Conservation (phyloP, 1,284 basidiomycete genomes). For the Austroboletus niveus region DNA sequence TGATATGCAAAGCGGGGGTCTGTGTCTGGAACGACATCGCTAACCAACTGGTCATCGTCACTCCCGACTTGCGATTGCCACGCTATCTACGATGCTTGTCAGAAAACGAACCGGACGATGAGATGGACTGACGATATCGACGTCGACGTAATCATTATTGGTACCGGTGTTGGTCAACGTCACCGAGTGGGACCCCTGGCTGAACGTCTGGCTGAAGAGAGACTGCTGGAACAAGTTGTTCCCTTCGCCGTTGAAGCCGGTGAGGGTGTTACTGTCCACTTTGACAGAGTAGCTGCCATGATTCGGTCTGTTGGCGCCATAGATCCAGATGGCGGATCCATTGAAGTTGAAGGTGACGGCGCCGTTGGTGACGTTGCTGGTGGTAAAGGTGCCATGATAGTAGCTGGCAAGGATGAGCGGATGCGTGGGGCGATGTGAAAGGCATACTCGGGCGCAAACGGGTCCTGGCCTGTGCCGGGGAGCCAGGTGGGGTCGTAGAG, state of each 20-base stretch:
- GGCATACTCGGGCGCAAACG: conserved; percentile 17
- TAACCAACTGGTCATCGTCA: conserved; percentile 13
- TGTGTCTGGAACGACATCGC: conserved; percentile 25
- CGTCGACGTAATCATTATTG: conserved; percentile 22
- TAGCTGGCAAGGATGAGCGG: conserved; percentile 21
- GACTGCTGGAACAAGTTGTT: conserved; percentile 23
- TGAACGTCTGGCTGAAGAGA: conserved; percentile 30
- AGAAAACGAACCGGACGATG: background rate
- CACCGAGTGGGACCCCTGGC: conserved; percentile 27
- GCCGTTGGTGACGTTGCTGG: conserved; percentile 27
- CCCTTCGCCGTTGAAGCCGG: conserved; percentile 8
- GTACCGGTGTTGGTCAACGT: conserved; percentile 31
- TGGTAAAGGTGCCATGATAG: conserved; percentile 31
- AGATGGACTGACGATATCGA: conserved; percentile 32
- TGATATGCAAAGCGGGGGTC: conserved; percentile 32
- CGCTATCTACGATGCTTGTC: conserved; percentile 16
- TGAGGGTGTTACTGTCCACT: conserved; percentile 25
- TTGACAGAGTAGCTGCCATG: conserved; percentile 36
- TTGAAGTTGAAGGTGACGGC: conserved; percentile 35
- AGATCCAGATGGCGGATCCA: conserved; percentile 36
- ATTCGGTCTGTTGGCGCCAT: conserved; percentile 30
- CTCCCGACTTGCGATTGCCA: conserved; percentile 32
- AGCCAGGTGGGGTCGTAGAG: conserved; percentile 26
- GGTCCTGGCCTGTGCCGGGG: conserved; percentile 14
- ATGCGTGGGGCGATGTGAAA: background rate